Conservation (phyloP, 306 rosid species). For the Comarum palustre region DNA sequence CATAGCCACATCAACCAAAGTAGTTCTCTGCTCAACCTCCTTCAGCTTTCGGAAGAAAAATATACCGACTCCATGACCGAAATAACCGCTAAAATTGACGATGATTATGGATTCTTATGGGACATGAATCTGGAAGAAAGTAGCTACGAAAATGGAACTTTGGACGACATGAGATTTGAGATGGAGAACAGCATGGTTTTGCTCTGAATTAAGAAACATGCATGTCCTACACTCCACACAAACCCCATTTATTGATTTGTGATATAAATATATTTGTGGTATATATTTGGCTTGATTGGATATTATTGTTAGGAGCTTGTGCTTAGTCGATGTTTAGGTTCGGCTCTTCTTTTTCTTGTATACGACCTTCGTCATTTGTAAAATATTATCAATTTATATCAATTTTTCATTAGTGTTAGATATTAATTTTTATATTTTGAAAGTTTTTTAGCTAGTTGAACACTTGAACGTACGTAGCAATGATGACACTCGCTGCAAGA, state of each 20-base stretch:
- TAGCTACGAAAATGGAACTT: slow-evolving; percentile 46
- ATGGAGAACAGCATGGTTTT: slow-evolving; percentile 57
- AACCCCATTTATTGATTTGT: slow-evolving; percentile 20
- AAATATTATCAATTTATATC: not conserved
- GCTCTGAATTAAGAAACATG: slow-evolving; percentile 31
- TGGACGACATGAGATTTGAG: slow-evolving; percentile 71
- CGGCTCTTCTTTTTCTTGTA: not conserved
- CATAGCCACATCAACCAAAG: slow-evolving; percentile 24
- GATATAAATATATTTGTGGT: not conserved
- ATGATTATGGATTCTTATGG: slow-evolving; percentile 72
- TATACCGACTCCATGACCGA: slow-evolving; percentile 30
- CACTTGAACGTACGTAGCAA: not conserved
- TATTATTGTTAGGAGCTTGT: not conserved
- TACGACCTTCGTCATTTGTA: slow-evolving; percentile 13
- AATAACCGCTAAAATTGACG: slow-evolving; percentile 45
- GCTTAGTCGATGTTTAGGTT: slow-evolving; percentile 13
- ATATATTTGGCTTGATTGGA: slow-evolving; percentile 16
- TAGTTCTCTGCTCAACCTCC: slow-evolving; percentile 53
- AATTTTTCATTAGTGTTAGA: slow-evolving; percentile 1
- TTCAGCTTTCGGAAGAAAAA: slow-evolving; percentile 46
- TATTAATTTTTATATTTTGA: not conserved
- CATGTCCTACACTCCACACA: not conserved
- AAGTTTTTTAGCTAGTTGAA: not conserved
- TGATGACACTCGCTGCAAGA: not conserved
- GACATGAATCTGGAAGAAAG: slow-evolving; percentile 64